Evolutionary conservation across 805 yeast genomes (phyloP).

Genomic region (Wickerhamiella vanderwaltii): DNA sequence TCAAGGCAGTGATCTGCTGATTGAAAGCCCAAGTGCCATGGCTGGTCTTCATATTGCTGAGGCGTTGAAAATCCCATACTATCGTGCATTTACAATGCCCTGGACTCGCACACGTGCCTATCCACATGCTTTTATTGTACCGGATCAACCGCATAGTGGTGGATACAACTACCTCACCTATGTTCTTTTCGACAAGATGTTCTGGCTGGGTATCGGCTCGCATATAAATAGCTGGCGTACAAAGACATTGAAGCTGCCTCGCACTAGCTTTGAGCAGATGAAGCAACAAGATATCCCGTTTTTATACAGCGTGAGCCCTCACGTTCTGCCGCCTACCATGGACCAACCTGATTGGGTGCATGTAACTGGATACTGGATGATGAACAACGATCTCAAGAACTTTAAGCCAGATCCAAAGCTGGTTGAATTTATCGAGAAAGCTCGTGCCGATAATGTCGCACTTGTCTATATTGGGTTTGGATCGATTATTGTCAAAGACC

Average conservation of each 20-base stretch:
- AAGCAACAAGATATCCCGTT: constrained; percentile 78
- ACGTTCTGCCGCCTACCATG: constrained; percentile 80
- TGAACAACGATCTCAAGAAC: constrained; percentile 39
- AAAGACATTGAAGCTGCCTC: constrained; percentile 47
- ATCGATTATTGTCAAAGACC: constrained; percentile 80
- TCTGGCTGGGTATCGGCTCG: constrained; percentile 84
- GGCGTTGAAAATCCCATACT: constrained; percentile 77
- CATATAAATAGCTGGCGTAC: constrained; percentile 85
- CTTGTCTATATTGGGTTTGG: constrained; percentile 92
- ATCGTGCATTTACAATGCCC: constrained; percentile 96
- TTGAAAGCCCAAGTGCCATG: constrained; percentile 96
- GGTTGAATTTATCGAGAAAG: constrained; percentile 46
- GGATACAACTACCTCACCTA: constrained; percentile 86
- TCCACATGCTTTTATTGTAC: constrained; percentile 92
- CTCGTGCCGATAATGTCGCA: constrained; percentile 49
- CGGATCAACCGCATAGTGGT: constrained; percentile 87
- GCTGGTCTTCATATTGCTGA: constrained; percentile 93
- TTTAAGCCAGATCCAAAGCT: constrained; percentile 54
- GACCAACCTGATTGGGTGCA: constrained; percentile 94
- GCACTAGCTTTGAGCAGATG: constrained; percentile 56
- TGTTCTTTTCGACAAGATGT: constrained; percentile 80
- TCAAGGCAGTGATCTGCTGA: constrained; percentile 63
- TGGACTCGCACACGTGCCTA: constrained; percentile 94
- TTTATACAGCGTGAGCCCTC: constrained; percentile 76
- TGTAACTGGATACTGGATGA: constrained; percentile 92